Base-by-base conservation (phyloP, 306 rosid genomes). In the Cucurbita moschata region DNA sequence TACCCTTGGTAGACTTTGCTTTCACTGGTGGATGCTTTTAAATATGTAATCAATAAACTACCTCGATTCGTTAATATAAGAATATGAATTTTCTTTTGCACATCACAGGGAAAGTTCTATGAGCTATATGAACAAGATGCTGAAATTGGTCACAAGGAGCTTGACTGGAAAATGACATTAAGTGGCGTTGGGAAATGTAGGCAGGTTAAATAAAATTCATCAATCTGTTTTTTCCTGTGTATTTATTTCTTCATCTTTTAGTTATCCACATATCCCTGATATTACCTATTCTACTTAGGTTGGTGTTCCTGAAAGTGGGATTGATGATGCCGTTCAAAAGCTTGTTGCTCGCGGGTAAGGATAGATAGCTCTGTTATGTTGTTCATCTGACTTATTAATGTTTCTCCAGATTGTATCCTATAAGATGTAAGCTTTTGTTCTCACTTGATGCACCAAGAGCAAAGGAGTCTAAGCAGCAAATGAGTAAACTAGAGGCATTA, bases 101-200 rank as follows among this genome's bases (percentile, higher is more conserved):
- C 73, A 61, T 67, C 55, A 12, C 89, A 90, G 98, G 98, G 98
- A 47, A 90, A 94, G 60, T 94, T 94, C 80, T 94, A 94, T 65
- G 97, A 94, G 88, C 96, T 94, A 12, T 94, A 94, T 79, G 98
- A 94, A 85, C 64, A 86, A 75, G 97, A 94, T 85, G 97, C 98
- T 81, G 98, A 94, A 79, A 89, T 87, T 78, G 98, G 98, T 61
- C 97, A 90, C 77, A 94, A 90, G 83, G 98, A 94, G 87, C 98
- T 90, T 83, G 92, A 90, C 83, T 94, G 98, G 98, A 94, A 90
- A 87, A 87, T 94, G 69, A 94, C 97, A 67, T 75, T 94, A 10
- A 90, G 98, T 65, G 98, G 98, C 12, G 97, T 94, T 59, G 98
- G 98, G 77, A 94, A 90, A 84, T 94, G 98, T 65, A 91, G 96